Conservation (phyloP, 495 filamentous ascomycete species). For the Thermothielavioides terrestris region DNA sequence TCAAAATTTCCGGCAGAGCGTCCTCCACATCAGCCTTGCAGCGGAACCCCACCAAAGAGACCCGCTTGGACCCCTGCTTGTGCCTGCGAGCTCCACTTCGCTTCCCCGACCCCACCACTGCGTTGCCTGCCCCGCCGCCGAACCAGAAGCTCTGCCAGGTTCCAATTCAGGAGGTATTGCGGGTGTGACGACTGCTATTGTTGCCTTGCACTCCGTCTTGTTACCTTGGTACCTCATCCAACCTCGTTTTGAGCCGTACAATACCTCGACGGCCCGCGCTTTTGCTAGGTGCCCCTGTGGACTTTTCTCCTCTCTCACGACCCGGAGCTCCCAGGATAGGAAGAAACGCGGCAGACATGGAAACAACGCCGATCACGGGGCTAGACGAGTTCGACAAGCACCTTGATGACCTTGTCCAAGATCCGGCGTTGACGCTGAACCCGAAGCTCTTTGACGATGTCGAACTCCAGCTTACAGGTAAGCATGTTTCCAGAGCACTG, state of each 20-base stretch:
- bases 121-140: too few relatives aligned
- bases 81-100: too few relatives aligned
- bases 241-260: neutral
- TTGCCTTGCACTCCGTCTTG: neutral
- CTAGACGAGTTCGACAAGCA: constrained; percentile 43
- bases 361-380: constrained; percentile 33
- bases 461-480: constrained; percentile 45
- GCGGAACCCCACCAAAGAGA: too few relatives aligned
- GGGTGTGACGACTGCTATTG: neutral
- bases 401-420: constrained; percentile 36
- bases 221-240: too few relatives aligned
- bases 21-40: too few relatives aligned
- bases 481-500: neutral
- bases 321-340: neutral
- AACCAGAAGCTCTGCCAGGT: too few relatives aligned
- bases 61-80: too few relatives aligned
- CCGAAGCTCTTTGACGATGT: constrained; percentile 46
- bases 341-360: constrained; percentile 8
- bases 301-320: neutral
- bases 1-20: too few relatives aligned
- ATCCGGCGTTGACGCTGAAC: constrained; percentile 30
- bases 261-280: neutral
- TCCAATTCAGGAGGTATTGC: neutral
- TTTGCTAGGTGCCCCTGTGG: too few relatives aligned
- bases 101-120: too few relatives aligned